Base-by-base conservation (phyloP, 352 stramenopile species). In the Pythium aphanidermatum region DNA sequence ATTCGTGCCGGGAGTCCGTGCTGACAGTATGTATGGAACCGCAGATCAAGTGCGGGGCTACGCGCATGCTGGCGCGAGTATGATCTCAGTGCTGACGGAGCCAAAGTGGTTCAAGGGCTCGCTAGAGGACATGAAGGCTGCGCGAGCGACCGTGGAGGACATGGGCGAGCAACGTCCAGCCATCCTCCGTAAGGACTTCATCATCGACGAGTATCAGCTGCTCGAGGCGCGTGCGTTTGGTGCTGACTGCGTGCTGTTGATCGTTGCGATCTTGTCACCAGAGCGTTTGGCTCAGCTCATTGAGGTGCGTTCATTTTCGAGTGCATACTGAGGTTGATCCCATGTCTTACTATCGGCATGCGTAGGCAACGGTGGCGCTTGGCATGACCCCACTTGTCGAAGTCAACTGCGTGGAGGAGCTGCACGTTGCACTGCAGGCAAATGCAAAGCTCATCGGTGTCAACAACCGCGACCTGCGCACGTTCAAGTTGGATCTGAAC, bases 381-480 rank as follows among this genome's bases (percentile, higher is more conserved):
- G 86, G 87, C 32, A 98, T 99, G 86, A 92, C 96, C 63, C 94
- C 96, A 23, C 68, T 99, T n/a, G 96, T 99, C 0, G 96, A 99
- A 73, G 94, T 98, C 20, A 96, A 98, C 69, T 96, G 84, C 29
- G 69, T 97, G 24, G 61, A 80, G 11, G 96, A 99, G 78, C 83
- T 98, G 17, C 76, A 97, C 54, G 80, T 98, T 12, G 96, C 96
- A 5, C 58, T 99, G 3, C 40, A 83, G 12, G 87, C 87, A 5
- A 88, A 91, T 32, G 93, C 96, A 2, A 81, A 70, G 21, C 83
- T 98, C 5, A 97, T 99, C 62, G 96, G 96, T 19, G 95, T 99
- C 8, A 99, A 99, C 67, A 99, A 99, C 80, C 89, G 96, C 31
- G 97, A 99, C 64, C 68, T 99, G 28, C 96, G 97, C 58, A 98